These are phyloP conservation scores for Cantharellus anzutake DNA, from an alignment of 768 basidiomycete genomes.

Conservation along the genomic window DNA sequence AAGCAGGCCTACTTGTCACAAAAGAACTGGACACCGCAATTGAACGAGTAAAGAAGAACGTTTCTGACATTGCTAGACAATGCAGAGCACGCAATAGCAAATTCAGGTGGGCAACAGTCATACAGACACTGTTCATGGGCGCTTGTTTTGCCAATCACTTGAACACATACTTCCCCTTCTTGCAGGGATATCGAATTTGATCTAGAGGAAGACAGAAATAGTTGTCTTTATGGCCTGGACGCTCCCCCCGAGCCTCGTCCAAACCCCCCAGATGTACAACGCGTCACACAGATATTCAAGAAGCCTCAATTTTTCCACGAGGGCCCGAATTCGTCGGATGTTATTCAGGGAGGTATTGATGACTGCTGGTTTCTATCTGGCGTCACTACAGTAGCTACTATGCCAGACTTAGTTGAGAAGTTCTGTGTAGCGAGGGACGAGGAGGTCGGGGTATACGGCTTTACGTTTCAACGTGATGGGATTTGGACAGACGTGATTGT, in stretches of 20 bases:
- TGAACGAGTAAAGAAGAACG: constrained; percentile 26
- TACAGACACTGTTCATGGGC: neutral
- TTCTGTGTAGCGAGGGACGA: constrained; percentile 35
- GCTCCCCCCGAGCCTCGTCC: neutral
- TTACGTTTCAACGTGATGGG: constrained; percentile 34
- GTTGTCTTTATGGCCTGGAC: constrained; percentile 21
- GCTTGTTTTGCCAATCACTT: neutral
- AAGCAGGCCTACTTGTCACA: constrained; percentile 26
- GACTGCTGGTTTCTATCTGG: constrained; percentile 39
- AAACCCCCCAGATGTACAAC: constrained; percentile 15
- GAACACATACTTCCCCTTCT: neutral
- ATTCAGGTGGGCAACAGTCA: neutral
- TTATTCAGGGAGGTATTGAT: constrained; percentile 30
- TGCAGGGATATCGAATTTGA: constrained; percentile 40
- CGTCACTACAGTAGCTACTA: constrained; percentile 28
- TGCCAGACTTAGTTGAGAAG: constrained; percentile 28
- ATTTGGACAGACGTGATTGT: constrained; percentile 31
- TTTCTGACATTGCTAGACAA: constrained; percentile 23
- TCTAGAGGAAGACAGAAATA: constrained; percentile 23
- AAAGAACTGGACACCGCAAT: constrained; percentile 28
- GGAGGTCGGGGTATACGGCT: constrained; percentile 36
- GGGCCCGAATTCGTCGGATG: constrained; percentile 25
- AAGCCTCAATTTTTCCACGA: constrained; percentile 31
- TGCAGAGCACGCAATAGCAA: neutral
- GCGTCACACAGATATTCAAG: constrained; percentile 33